These are phyloP conservation scores for Boletus subcaerulescens DNA, from an alignment of 768 basidiomycete species.

Conservation along the genomic window DNA sequence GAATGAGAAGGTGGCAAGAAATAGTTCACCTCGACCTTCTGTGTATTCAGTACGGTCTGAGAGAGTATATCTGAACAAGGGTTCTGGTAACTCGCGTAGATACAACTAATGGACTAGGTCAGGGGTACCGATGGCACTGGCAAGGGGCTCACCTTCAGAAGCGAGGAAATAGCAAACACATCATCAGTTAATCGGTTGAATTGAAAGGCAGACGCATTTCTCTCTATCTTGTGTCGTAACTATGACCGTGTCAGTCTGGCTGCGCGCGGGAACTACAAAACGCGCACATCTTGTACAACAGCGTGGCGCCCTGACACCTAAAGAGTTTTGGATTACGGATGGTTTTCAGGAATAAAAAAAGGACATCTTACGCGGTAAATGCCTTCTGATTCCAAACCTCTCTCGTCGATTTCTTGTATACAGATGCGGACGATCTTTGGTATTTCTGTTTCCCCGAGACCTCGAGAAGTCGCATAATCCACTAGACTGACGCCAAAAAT, in stretches of 20 bases:
- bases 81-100: constrained; percentile 85
- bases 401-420: constrained; percentile 76
- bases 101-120: constrained; percentile 50
- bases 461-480: constrained; percentile 84
- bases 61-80: constrained; percentile 77
- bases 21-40: constrained; percentile 62
- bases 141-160: constrained; percentile 63
- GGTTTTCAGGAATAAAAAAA: background rate
- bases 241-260: constrained; percentile 29
- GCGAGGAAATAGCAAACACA: constrained; percentile 76
- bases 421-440: constrained; percentile 82
- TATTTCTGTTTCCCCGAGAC: constrained; percentile 65
- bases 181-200: constrained; percentile 75
- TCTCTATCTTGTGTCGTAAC: constrained; percentile 86
- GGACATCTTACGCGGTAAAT: constrained; percentile 63
- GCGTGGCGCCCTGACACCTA: constrained; percentile 86
- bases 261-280: background rate
- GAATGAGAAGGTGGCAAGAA: background rate
- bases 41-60: constrained; percentile 81
- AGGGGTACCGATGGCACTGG: background rate
- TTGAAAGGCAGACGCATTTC: constrained; percentile 70
- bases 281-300: constrained; percentile 72
- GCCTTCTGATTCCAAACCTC: constrained; percentile 76
- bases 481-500: constrained; percentile 87
- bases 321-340: constrained; percentile 1